Conservation (phyloP, 306 rosid species). For the Rosa chinensis region DNA sequence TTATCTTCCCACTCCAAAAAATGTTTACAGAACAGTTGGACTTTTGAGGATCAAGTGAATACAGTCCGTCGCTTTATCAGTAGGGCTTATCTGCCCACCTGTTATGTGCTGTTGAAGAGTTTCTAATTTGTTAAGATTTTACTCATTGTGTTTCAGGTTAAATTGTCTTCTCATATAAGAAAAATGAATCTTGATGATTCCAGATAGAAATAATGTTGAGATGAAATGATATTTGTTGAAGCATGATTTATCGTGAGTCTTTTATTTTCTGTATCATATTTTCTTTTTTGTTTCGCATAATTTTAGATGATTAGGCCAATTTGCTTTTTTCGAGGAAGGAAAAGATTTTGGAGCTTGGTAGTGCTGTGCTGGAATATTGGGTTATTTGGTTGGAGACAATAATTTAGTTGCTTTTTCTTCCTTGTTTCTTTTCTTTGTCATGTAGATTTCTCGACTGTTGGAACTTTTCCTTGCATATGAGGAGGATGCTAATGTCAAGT, state of each 20-base stretch:
- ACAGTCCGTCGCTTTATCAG: not conserved
- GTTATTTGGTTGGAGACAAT: not conserved
- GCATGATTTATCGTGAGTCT: not conserved
- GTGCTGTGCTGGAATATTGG: not conserved
- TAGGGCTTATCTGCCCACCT: not conserved
- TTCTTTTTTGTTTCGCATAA: not conserved
- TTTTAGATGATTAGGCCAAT: not conserved
- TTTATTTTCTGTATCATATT: not conserved
- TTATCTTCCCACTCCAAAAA: not conserved
- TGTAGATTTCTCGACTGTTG: slow-evolving; percentile 61
- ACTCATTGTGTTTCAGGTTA: not conserved
- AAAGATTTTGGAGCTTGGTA: not conserved
- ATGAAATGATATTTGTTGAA: not conserved
- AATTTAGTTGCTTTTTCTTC: slow-evolving; percentile 1
- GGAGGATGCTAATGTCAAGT: slow-evolving; percentile 57
- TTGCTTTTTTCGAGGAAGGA: not conserved
- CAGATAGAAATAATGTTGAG: not conserved
- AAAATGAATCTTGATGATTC: not conserved
- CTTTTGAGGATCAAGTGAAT: not conserved
- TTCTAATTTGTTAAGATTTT: not conserved
- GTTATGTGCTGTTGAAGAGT: not conserved
- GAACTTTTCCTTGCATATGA: slow-evolving; percentile 59
- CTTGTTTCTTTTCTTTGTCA: slow-evolving; percentile 2
- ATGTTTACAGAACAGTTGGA: too few species aligned
- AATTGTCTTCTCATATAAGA: not conserved